Evolutionary conservation across 148 eudicot species (phyloP).

Genomic region (Euryodendron excelsum): DNA sequence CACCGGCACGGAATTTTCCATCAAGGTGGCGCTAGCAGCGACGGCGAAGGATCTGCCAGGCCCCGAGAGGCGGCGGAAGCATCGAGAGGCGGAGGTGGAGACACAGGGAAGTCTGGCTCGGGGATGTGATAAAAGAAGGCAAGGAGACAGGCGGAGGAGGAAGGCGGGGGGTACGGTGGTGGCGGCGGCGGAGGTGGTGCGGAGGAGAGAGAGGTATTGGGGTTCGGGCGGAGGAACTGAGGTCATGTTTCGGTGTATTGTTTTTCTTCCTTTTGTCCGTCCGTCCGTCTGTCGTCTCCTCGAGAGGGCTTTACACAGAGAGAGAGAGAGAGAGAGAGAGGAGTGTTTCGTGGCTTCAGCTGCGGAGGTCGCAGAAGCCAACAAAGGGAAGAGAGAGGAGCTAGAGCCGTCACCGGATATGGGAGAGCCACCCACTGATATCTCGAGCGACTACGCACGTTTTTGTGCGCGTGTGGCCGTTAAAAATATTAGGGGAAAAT

Average conservation of each 20-base stretch:
- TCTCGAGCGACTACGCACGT: too few relatives aligned
- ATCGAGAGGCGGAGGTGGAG: constrained; percentile 12
- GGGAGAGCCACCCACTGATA: too few relatives aligned
- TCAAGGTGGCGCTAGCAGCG: constrained; percentile 19
- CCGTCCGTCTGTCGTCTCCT: too few relatives aligned
- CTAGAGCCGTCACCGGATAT: too few relatives aligned
- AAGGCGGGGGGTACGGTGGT: constrained; percentile 16
- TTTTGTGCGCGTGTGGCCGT: too few relatives aligned
- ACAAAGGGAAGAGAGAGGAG: too few relatives aligned
- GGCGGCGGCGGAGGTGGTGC: constrained; percentile 20
- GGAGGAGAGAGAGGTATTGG: constrained; percentile 25
- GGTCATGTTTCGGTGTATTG: constrained; percentile 36
- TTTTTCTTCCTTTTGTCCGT: too few relatives aligned
- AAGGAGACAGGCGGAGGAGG: constrained; percentile 20
- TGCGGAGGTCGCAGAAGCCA: too few relatives aligned
- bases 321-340: too few relatives aligned
- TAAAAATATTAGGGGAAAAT: too few relatives aligned
- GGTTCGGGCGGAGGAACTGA: constrained; percentile 31
- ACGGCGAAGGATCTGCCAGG: constrained; percentile 25
- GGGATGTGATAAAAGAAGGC: constrained; percentile 21
- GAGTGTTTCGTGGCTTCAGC: too few relatives aligned
- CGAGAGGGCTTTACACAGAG: too few relatives aligned
- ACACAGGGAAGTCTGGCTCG: background rate
- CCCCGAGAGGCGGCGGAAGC: background rate
- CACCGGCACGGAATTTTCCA: constrained; percentile 31